Evolutionary conservation across 495 filamentous ascomycete genomes (phyloP).

Genomic region (Lasiosphaeria miniovina): DNA sequence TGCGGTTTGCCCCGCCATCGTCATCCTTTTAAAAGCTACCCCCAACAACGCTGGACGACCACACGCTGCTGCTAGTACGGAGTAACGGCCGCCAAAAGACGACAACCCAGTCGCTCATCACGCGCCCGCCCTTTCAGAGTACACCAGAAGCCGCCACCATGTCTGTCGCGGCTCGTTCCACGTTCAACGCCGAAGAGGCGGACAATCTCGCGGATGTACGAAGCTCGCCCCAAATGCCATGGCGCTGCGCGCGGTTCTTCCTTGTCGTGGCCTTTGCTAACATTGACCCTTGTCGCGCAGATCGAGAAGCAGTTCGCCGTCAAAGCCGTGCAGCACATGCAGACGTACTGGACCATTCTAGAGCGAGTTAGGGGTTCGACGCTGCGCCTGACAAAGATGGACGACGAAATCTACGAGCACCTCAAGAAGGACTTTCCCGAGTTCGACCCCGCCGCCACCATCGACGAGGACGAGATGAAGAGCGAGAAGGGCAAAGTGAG

Average conservation of each 20-base stretch:
- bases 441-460: constrained; percentile 73
- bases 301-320: constrained; percentile 99
- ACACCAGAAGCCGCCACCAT: neutral
- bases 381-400: constrained; percentile 85
- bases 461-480: constrained; percentile 96
- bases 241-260: neutral
- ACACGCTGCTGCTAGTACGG: too few relatives aligned
- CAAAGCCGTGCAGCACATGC: constrained; percentile 93
- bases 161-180: constrained; percentile 26
- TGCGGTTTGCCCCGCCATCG: too few relatives aligned
- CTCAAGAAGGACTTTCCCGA: constrained; percentile 87
- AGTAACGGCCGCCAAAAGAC: too few relatives aligned
- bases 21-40: too few relatives aligned
- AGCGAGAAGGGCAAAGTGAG: constrained; percentile 91
- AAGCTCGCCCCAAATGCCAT: neutral
- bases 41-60: too few relatives aligned
- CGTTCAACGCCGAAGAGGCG: constrained; percentile 47
- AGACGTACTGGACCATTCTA: constrained; percentile 95
- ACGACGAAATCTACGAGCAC: constrained; percentile 89
- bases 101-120: too few relatives aligned
- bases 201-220: constrained; percentile 50
- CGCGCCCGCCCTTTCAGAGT: neutral
- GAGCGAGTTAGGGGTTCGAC: constrained; percentile 82
- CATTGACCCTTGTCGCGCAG: constrained; percentile 41
- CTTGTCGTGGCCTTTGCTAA: neutral